Base-by-base conservation (phyloP, 345 rosid species). In the Carallia brachiata region DNA sequence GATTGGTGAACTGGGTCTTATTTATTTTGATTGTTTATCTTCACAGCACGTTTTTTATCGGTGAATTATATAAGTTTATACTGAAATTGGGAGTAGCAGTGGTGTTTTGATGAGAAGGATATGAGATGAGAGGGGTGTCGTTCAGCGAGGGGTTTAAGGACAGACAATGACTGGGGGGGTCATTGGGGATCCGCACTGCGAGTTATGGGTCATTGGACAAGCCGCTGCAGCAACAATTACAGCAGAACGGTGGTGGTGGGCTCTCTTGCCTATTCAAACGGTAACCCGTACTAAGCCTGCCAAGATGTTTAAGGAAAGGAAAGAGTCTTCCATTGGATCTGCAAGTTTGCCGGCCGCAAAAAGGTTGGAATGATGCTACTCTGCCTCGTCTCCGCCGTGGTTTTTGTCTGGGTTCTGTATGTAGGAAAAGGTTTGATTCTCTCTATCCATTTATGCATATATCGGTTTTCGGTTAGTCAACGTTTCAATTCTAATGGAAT, bases 301-400 rank as follows among this genome's bases (percentile, higher is more conserved):
- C 19, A 92, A 92, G 89, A 83, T 89, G 96, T 79, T 84, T 52
- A 96, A 89, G 84, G 98, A 92, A 92, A 86, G 70, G 99, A 89
- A 62, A 85, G 88, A 19, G 52, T 90, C 74, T 70, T 84, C 71
- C 90, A 78, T 77, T 90, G 96, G 97, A 89, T 96, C 97, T 85
- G 79, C 77, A 96, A 96, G 78, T 83, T 89, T 78, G 96, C 89
- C 17, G 98, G 98, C 54, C 92, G 97, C 60, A 96, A 87, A 84
- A 92, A 89, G 79, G 89, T 96, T 6, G 98, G 99, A 72, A 96
- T 96, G 99, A 67, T 89, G 78, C 81, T 96, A 40, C 94, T 96
- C 72, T 90, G 91, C 75, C 55, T 81, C 44, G 83, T 90, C 80
- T 92, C 99, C 12, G 96, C 93, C 7, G 90, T 87, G 5, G 97